Evolutionary conservation across 345 rosid species (phyloP), one percentile per base, ranked within the genome.

Genomic region (Durio zibethinus): DNA sequence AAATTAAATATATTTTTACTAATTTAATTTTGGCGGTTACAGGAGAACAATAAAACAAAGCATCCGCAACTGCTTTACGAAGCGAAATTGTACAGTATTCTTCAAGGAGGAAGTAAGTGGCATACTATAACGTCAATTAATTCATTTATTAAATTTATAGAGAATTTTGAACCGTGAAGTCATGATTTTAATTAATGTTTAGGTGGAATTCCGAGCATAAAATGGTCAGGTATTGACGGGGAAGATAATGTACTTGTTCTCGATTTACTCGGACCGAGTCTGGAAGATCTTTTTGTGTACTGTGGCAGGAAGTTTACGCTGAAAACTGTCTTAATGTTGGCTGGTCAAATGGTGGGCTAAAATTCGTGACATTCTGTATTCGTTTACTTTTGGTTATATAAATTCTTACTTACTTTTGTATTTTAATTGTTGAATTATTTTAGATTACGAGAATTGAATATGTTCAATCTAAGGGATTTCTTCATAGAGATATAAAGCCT

Each of bases 221-320:
- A 85, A 82, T 96, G 98, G 99, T 89, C 92, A 7, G 99, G 97
- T 33, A 87, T 86, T 9, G 98, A 93, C 68, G 93, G 89, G 63
- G 93, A 89, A 70, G 97, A 95, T 50, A 90, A 93, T 60, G 85
- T 89, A 1, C 83, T 93, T 59, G 98, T 93, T 54, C 81, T 95
- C 43, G 99, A 95, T 85, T 89, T 95, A 84, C 85, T 95, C 0
- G 99, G 99, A 20, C 99, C 99, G 8, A 95, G 99, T 80, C 91
- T 95, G 10, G 98, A 95, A 75, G 99, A 95, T 85, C 63, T 95
- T 11, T 93, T 95, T 64, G 93, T 90, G 54, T 95, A 95, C 40
- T 93, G 98, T 78, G 94, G 97, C 76, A 86, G 98, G 79, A 95
- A 91, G 74, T 93, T 95, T 82, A 90, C 97, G 0, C 82, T 93